Evolutionary conservation across 495 filamentous ascomycete genomes (phyloP).

Genomic region (Xanthoparmelia taractica): DNA sequence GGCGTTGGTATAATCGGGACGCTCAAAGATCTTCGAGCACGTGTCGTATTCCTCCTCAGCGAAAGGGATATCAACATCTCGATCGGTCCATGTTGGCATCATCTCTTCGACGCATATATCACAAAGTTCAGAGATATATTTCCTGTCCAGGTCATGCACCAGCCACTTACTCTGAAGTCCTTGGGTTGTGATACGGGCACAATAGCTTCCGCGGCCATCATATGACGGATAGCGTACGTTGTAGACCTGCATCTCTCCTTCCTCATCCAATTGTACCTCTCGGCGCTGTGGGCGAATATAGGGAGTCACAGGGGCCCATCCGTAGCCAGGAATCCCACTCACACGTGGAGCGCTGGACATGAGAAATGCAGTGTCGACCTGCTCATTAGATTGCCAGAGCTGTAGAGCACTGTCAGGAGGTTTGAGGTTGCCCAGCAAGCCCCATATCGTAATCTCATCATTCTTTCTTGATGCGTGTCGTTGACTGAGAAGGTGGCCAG

Average conservation of each 20-base stretch:
- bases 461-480: slow-evolving; percentile 22
- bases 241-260: slow-evolving; percentile 4
- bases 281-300: slow-evolving; percentile 18
- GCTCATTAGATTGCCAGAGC: slow-evolving; percentile 14
- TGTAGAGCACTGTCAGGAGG: slow-evolving; percentile 3
- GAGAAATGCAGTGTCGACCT: slow-evolving; percentile 20
- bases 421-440: slow-evolving; percentile 17
- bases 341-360: slow-evolving; percentile 23
- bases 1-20: slow-evolving; percentile 16
- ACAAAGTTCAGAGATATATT: neutral
- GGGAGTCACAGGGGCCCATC: slow-evolving; percentile 20
- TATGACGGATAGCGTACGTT: slow-evolving; percentile 22
- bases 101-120: neutral
- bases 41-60: neutral
- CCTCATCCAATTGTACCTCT: neutral
- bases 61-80: slow-evolving; percentile 1
- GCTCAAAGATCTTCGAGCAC: slow-evolving; percentile 5
- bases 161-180: slow-evolving; percentile 13
- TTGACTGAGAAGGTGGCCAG: slow-evolving; percentile 23
- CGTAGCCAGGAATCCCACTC: slow-evolving; percentile 9
- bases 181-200: slow-evolving; percentile 6
- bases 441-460: slow-evolving; percentile 27
- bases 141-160: slow-evolving; percentile 12
- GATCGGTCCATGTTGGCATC: neutral
- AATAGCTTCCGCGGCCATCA: slow-evolving; percentile 17